phyloP scores from a whole-genome alignment of 805 yeast species.

The Metschnikowia dekortorum region DNA sequence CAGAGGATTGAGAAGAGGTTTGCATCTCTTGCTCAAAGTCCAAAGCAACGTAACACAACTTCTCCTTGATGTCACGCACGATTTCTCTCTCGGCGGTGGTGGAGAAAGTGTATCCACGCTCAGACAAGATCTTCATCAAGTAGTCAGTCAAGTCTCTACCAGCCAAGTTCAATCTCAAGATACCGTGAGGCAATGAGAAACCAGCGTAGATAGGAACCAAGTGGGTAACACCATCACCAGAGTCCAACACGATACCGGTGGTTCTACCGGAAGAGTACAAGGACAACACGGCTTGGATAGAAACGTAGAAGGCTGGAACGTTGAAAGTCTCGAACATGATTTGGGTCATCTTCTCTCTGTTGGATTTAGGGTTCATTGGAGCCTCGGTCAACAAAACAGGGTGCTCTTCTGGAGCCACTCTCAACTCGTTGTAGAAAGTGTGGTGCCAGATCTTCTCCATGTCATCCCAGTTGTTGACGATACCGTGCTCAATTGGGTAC shows the following conservation, averaged over 20 bases:
- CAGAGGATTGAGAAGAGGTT: constrained; percentile 97
- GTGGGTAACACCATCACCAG: constrained; percentile 99
- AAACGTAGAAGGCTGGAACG: constrained; percentile 98
- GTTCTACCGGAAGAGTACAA: constrained; percentile 99
- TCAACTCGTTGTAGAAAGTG: constrained; percentile 99
- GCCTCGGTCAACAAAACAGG: constrained; percentile 99
- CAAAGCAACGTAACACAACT: constrained; percentile 97
- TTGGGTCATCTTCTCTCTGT: constrained; percentile 99
- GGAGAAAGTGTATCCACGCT: constrained; percentile 98
- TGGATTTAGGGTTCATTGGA: constrained; percentile 98
- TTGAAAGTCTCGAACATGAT: constrained; percentile 98
- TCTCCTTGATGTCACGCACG: constrained; percentile 91
- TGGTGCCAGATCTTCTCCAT: constrained; percentile 99
- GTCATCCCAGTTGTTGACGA: constrained; percentile 99
- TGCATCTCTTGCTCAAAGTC: constrained; percentile 99
- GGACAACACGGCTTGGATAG: constrained; percentile 97
- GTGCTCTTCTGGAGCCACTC: constrained; percentile 99
- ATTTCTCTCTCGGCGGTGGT: constrained; percentile 99
- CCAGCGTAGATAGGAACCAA: constrained; percentile 99
- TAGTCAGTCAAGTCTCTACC: constrained; percentile 99
- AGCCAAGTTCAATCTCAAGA: constrained; percentile 97
- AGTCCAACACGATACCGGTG: constrained; percentile 98
- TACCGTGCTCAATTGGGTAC: constrained; percentile 99
- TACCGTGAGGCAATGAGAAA: constrained; percentile 98
- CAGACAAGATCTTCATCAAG: constrained; percentile 96